phyloP scores from a whole-genome alignment of 139 green algal species.

The Volvox reticuliferus region DNA sequence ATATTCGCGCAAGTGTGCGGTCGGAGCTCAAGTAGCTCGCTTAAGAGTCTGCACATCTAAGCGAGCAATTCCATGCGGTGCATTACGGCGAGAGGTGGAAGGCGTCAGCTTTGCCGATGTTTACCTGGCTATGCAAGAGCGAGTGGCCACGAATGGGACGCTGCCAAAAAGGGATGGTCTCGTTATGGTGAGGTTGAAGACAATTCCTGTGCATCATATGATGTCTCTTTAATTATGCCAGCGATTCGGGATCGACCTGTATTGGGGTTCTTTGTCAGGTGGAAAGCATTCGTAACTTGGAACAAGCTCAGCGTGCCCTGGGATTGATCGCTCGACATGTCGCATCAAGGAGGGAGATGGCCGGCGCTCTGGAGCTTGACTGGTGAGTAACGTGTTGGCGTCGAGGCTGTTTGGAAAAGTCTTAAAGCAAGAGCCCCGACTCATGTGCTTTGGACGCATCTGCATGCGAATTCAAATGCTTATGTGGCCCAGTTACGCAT shows the following conservation, averaged over 20 bases:
- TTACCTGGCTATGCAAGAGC: conserved; percentile 25
- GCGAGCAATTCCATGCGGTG: neutral
- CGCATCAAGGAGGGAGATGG: neutral
- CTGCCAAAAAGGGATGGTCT: conserved; percentile 11
- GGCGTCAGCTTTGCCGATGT: conserved; percentile 9
- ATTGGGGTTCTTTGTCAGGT: neutral
- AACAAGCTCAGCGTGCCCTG: conserved; percentile 12
- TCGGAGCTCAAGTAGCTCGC: neutral
- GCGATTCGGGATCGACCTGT: neutral
- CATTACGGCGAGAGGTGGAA: neutral
- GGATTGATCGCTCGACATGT: conserved; percentile 24
- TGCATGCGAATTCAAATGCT: neutral
- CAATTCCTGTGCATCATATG: too few species aligned
- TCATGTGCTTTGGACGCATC: neutral
- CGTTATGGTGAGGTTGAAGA: neutral
- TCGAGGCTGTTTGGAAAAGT: neutral
- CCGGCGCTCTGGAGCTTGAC: conserved; percentile 32
- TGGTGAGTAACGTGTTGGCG: neutral
- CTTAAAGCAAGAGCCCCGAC: too few species aligned
- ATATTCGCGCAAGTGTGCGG: neutral
- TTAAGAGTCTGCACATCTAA: neutral
- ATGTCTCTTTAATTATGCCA: neutral
- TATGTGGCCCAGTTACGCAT: too few species aligned
- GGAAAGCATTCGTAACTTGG: conserved; percentile 9
- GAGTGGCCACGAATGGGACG: neutral